phyloP scores from a whole-genome alignment of 345 rosid genomes.

The Euphorbia lathyris region DNA sequence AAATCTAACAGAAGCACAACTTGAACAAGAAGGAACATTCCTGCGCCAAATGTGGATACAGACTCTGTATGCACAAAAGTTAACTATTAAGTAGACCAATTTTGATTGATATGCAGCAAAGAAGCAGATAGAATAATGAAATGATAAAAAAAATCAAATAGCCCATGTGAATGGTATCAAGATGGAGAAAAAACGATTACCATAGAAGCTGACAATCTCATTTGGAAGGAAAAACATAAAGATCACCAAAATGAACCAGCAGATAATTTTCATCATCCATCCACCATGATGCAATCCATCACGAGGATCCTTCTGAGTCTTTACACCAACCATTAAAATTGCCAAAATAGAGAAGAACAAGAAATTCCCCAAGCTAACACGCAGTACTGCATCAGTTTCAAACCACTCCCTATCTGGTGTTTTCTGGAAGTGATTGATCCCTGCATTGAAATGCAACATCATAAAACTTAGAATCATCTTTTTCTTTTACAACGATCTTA shows the following conservation, averaged over 20 bases:
- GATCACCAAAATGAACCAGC: constrained; percentile 85
- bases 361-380: constrained; percentile 97
- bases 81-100: background rate
- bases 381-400: constrained; percentile 92
- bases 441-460: constrained; percentile 33
- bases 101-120: background rate
- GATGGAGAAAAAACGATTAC: constrained; percentile 30
- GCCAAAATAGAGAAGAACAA: constrained; percentile 80
- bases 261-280: constrained; percentile 94
- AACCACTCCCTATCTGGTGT: constrained; percentile 96
- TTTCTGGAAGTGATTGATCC: constrained; percentile 90
- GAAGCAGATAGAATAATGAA: background rate
- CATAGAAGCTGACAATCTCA: constrained; percentile 84
- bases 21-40: constrained; percentile 93
- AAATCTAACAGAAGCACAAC: constrained; percentile 98
- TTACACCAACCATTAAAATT: constrained; percentile 84
- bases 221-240: constrained; percentile 96
- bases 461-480: background rate
- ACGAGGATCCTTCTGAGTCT: constrained; percentile 92
- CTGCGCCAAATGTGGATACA: constrained; percentile 91
- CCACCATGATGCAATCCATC: constrained; percentile 97
- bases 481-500: background rate
- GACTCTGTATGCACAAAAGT: constrained; percentile 50
- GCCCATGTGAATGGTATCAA: background rate
- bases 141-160: background rate